phyloP scores from a whole-genome alignment of 2,329 filamentous ascomycete species.

The Tolypocladium inflatum region DNA sequence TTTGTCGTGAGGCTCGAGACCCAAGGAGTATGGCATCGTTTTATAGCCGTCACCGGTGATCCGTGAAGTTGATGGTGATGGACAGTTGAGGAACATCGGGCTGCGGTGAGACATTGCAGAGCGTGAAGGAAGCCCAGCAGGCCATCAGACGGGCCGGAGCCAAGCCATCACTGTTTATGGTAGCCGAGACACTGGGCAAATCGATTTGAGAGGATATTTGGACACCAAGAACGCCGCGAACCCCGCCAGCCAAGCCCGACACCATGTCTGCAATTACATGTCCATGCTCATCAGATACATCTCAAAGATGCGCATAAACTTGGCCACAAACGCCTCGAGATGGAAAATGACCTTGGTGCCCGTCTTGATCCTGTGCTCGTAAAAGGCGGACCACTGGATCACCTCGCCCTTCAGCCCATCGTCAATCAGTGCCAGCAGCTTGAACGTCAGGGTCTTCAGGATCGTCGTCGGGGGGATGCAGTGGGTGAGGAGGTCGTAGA shows the following conservation, averaged over 20 bases:
- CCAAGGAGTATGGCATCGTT: too few relatives aligned
- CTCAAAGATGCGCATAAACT: constrained; percentile 95
- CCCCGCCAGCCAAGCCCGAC: background rate
- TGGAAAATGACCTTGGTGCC: constrained; percentile 97
- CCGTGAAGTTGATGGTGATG: background rate
- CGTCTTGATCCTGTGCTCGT: constrained; percentile 87
- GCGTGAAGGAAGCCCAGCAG: background rate
- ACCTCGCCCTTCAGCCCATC: constrained; percentile 86
- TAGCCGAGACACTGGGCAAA: background rate
- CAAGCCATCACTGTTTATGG: background rate
- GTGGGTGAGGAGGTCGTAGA: constrained; percentile 96
- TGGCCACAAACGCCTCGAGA: constrained; percentile 94
- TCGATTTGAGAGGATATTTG: background rate
- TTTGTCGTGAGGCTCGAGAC: too few relatives aligned
- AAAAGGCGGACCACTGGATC: constrained; percentile 93
- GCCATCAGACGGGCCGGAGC: background rate
- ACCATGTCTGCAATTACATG: constrained; percentile 29
- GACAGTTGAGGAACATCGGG: background rate
- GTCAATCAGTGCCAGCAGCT: constrained; percentile 78
- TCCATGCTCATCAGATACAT: constrained; percentile 88
- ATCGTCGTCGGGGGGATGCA: constrained; percentile 95
- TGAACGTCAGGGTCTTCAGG: constrained; percentile 90
- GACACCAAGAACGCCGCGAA: background rate
- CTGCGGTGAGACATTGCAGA: background rate
- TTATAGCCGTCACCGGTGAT: background rate